These are phyloP conservation scores for Phytophthora litchii DNA, from an alignment of 352 stramenopile genomes.

Conservation along the genomic window DNA sequence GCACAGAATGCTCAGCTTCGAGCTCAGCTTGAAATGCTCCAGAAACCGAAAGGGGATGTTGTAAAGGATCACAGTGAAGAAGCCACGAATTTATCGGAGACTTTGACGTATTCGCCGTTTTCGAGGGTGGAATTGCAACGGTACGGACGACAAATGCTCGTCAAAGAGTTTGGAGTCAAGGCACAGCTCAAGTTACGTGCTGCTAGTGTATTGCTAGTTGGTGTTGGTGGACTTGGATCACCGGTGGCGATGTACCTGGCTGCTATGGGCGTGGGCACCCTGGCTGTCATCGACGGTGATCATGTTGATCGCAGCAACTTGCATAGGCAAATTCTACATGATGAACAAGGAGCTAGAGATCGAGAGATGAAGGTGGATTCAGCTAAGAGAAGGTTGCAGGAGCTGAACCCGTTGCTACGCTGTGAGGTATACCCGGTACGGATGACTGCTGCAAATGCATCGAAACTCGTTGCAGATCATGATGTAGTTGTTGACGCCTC, in stretches of 20 bases:
- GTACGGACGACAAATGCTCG: conserved; percentile 96
- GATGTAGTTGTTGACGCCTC: conserved; percentile 96
- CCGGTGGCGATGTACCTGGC: conserved; percentile 95
- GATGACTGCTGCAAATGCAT: conserved; percentile 84
- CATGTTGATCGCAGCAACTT: conserved; percentile 96
- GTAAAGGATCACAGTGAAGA: conserved; percentile 6
- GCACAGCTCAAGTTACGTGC: conserved; percentile 87
- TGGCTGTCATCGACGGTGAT: conserved; percentile 97
- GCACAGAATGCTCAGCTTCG: conserved; percentile 37
- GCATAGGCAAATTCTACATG: conserved; percentile 96
- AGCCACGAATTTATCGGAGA: conserved; percentile 5
- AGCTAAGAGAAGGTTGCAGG: conserved; percentile 53
- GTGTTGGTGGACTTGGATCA: conserved; percentile 95
- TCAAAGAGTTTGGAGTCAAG: conserved; percentile 90
- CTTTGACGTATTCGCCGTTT: conserved; percentile 46
- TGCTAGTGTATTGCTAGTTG: conserved; percentile 91
- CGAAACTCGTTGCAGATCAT: conserved; percentile 71
- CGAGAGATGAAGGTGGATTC: conserved; percentile 91
- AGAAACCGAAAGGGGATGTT: neutral
- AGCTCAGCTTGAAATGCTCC: conserved; percentile 12
- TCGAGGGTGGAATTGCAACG: conserved; percentile 67
- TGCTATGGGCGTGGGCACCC: conserved; percentile 91
- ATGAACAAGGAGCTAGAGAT: conserved; percentile 67
- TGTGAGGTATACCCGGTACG: conserved; percentile 50
- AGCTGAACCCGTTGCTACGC: conserved; percentile 86